phyloP scores from a whole-genome alignment of 1,139 yeast species.

The Lodderomyces metapsilosis region DNA sequence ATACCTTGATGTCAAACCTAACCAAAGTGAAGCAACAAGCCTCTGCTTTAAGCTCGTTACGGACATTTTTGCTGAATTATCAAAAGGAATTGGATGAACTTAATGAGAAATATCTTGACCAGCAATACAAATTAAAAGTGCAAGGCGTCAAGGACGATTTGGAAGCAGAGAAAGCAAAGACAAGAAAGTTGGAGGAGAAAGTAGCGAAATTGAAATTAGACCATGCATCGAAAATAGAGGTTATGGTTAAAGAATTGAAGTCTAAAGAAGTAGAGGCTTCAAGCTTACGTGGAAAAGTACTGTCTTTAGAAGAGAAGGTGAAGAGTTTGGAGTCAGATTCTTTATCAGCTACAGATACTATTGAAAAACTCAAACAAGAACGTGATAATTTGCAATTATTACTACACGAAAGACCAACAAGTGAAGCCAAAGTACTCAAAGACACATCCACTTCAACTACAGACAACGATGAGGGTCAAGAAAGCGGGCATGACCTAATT shows the following conservation, averaged over 20 bases:
- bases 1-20: conserved; percentile 27
- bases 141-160: conserved; percentile 22
- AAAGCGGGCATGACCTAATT: conserved; percentile 6
- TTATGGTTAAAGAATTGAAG: background rate
- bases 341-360: background rate
- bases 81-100: conserved; percentile 26
- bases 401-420: background rate
- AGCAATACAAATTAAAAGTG: conserved; percentile 22
- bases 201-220: conserved; percentile 1
- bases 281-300: background rate
- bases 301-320: background rate
- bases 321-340: background rate
- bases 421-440: background rate
- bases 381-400: background rate
- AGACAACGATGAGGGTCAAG: background rate
- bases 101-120: conserved; percentile 26
- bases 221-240: background rate
- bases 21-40: conserved; percentile 39
- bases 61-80: conserved; percentile 31
- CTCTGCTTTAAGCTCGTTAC: conserved; percentile 29
- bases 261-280: background rate
- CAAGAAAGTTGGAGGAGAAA: conserved; percentile 13
- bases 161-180: conserved; percentile 26
- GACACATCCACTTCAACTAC: conserved; percentile 3
- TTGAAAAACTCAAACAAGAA: background rate